Conservation (phyloP, 2,329 filamentous ascomycete genomes). For the Pseudogymnoascus sp. region DNA sequence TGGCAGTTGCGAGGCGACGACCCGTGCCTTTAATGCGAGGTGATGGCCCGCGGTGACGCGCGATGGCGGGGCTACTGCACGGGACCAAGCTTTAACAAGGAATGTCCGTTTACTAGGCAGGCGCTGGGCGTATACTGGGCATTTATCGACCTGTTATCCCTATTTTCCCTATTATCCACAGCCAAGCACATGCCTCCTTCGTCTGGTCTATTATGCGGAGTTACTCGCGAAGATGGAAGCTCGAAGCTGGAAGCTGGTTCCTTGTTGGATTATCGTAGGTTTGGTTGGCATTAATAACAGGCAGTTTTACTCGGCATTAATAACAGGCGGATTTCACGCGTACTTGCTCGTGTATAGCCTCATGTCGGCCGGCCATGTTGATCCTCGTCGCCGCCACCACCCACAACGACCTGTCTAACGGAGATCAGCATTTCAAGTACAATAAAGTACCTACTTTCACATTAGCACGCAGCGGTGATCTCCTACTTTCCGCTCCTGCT, state of each 20-base stretch:
- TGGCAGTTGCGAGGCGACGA: background rate
- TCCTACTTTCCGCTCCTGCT: background rate
- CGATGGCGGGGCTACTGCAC: background rate
- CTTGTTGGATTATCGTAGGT: background rate
- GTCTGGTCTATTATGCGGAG: background rate
- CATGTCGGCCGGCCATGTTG: background rate
- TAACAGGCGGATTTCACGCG: background rate
- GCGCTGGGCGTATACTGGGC: background rate
- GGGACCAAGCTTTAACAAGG: slow-evolving; percentile 5
- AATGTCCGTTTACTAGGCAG: background rate
- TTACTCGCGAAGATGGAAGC: background rate
- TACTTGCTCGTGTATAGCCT: background rate
- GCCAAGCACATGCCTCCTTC: background rate
- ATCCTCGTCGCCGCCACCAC: background rate
- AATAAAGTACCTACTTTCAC: background rate
- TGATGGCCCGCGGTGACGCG: background rate
- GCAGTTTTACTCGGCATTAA: too few relatives aligned
- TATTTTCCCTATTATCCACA: background rate
- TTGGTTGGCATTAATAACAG: background rate
- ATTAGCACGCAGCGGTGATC: background rate
- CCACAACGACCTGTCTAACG: background rate
- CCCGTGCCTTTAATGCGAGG: background rate
- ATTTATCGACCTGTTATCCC: background rate
- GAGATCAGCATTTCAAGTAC: background rate
- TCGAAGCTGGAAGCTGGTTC: background rate